Evolutionary conservation across 495 filamentous ascomycete species (phyloP), one percentile per base, ranked within the genome.

Genomic region (Aspergillus nidulans): DNA sequence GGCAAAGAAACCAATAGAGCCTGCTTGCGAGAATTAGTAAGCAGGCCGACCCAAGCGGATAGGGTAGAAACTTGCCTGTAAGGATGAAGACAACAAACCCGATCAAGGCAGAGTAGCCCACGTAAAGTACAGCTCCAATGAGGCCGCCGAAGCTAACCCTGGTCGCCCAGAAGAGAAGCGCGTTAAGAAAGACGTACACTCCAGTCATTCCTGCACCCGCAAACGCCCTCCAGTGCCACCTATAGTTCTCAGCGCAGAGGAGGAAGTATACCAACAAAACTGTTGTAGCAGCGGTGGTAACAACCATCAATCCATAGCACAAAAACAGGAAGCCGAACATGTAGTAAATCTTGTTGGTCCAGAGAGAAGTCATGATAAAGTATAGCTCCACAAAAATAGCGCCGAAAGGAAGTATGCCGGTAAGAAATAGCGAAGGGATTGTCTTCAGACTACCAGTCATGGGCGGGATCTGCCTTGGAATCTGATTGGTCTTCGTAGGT

Each of bases 261-360:
- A 97, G 62, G 75, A 96, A 96, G 71, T 98, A 98, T 0, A 97
- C 85, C 72, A 96, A 82, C 4, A 98, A 76, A 18, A 97, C 82
- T 2, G 94, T 96, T 30, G 94, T 92, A 3, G 91, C 88, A 1
- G 94, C 92, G 50, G 87, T 89, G 4, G 94, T 97, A 65, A 96
- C 88, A 64, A 97, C 91, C 91, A 97, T 97, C 59, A 98, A 82
- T 15, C 88, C 92, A 71, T 95, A 98, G 80, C 91, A 96, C 49
- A 98, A 75, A 78, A 98, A 98, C 36, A 98, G 79, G 79, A 98
- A 98, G 25, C 94, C 94, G 61, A 98, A 98, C 94, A 98, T 98
- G 77, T 98, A 98, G 77, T 98, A 98, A 53, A 98, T 90, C 76
- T 92, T 92, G 77, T 84, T 89, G 70, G 91, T 92, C 94, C 94